Evolutionary conservation across 2,329 filamentous ascomycete genomes (phyloP).

Genomic region (Epichloe baconii): DNA sequence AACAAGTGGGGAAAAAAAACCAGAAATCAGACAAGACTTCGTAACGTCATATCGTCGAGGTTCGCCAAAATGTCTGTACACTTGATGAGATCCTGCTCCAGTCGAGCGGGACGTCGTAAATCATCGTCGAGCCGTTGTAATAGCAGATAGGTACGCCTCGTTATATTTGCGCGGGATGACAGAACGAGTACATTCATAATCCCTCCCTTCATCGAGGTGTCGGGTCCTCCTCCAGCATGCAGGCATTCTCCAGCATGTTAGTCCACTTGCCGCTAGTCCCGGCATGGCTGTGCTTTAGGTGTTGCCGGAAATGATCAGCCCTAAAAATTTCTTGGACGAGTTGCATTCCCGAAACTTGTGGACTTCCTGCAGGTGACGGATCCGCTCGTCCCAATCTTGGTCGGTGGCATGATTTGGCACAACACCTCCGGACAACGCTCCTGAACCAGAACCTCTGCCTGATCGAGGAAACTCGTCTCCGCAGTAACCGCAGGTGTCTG

Average conservation of each 20-base stretch:
- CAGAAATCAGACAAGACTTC: not conserved
- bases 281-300: slow-evolving; percentile 93
- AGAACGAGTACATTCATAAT: not conserved
- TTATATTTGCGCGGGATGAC: not conserved
- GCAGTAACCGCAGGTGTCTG: slow-evolving; percentile 87
- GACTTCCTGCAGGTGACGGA: slow-evolving; percentile 75
- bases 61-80: not conserved
- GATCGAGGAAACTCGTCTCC: slow-evolving; percentile 69
- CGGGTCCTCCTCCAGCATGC: slow-evolving; percentile 76
- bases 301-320: slow-evolving; percentile 94
- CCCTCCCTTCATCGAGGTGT: slow-evolving; percentile 16
- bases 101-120: not conserved
- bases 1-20: not conserved
- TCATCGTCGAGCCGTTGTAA: not conserved
- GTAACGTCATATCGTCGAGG: not conserved
- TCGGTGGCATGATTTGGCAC: slow-evolving; percentile 46
- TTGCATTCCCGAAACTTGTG: slow-evolving; percentile 99
- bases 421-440: slow-evolving; percentile 21
- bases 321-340: slow-evolving; percentile 96
- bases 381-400: slow-evolving; percentile 76
- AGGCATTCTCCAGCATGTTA: slow-evolving; percentile 92
- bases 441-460: slow-evolving; percentile 25
- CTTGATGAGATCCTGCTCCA: too few species aligned
- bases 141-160: too few species aligned
- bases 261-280: slow-evolving; percentile 98